These are phyloP conservation scores for Mortierella antarctica DNA, from an alignment of 192 early-diverging fungal species.

Conservation along the genomic window DNA sequence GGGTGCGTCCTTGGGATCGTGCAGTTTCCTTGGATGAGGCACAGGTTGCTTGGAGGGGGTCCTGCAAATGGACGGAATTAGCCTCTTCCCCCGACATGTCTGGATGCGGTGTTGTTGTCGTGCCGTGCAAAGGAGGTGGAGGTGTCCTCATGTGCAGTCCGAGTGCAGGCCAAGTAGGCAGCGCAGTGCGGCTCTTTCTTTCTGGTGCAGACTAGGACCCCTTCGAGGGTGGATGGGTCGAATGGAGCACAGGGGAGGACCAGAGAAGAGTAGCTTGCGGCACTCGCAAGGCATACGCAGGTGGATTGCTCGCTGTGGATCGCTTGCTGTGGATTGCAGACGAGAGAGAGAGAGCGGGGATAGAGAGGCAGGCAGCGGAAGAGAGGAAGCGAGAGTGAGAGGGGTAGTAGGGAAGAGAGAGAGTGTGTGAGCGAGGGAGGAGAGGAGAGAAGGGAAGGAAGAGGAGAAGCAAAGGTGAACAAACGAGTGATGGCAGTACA, in stretches of 20 bases:
- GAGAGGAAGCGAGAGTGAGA: constrained; percentile 1
- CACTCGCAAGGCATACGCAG: no score
- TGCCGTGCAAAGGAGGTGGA: background rate
- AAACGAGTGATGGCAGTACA: background rate
- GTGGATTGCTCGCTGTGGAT: no score
- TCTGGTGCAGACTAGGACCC: constrained; percentile 33
- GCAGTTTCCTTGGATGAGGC: background rate
- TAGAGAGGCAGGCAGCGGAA: no score
- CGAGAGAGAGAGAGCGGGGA: no score
- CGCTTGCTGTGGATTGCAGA: no score
- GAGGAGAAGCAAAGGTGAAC: background rate
- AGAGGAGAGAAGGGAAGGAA: background rate
- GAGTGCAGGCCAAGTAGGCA: no score
- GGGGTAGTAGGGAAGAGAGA: background rate
- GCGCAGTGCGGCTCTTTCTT: background rate
- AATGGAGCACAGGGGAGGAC: background rate
- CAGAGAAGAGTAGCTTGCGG: background rate
- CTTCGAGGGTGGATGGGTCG: background rate
- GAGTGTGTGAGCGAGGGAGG: background rate
- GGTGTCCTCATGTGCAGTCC: no score
- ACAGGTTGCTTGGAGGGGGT: constrained; percentile 8
- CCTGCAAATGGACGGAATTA: background rate
- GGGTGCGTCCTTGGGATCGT: no score
- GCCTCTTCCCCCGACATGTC: background rate
- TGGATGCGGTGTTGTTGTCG: background rate